Evolutionary conservation across 257 asterid genomes (phyloP), one percentile per base, ranked within the genome.

Genomic region (Agastache rugosa): DNA sequence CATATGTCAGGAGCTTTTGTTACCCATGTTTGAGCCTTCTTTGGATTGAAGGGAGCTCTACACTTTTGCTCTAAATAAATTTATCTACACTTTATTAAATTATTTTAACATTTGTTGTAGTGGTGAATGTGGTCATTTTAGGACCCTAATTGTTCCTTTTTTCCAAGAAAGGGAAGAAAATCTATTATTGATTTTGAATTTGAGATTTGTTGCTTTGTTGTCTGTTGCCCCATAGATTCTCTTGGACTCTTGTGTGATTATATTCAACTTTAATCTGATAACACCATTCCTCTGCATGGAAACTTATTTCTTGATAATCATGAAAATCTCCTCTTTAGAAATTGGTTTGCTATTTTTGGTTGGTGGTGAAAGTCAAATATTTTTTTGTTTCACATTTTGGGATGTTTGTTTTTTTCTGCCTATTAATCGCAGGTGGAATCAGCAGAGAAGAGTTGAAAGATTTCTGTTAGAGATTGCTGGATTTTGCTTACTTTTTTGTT

Each of bases 31-130:
- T 22, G 62, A 82, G 48, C 89, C 85, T 81, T 88, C 29, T 92
- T 92, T 92, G 97, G 97, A 92, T 92, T 92, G 97, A 92, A 92
- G 97, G 96, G 97, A 90, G 97, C 77, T 81, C 79, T 91, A 83
- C 89, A 67, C 87, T 78, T 71, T 68, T 68, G 0, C 59, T 56
- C 27, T 12, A 7, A 47, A 1, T 48, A 6, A 22, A 64, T 2
- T 19, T 4, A 55, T 25, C 19, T 3, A 55, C 16, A 55, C 22
- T 11, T 11, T 16, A 5, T 44, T 3, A 0, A 15, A 16, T n/a
- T 50, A 2, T 0, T 50, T n/a, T 0, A 50, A 19, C n/a, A 6
- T 50, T n/a, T n/a, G 2, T 50, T 19, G 59, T 53, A 53, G 3
- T 54, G 20, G 27, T 20, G 31, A 54, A 20, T 54, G 62, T 55